Base-by-base conservation (phyloP, 2,329 filamentous ascomycete species). In the Mycosphaerella sp. region DNA sequence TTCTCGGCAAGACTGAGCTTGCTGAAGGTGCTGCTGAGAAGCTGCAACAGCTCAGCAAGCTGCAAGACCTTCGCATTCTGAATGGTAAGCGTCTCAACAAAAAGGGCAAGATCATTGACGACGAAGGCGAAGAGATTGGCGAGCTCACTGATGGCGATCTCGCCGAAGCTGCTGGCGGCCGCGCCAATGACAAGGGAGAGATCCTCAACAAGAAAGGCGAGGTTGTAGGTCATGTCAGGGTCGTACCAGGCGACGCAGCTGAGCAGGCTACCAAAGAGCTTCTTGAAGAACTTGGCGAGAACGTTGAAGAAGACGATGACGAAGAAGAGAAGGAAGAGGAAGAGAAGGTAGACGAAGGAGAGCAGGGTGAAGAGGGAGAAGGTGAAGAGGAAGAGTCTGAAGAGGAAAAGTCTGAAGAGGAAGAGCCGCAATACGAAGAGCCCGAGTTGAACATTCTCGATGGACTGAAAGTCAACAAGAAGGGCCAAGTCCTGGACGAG, bases 391-490 rank as follows among this genome's bases (percentile, higher is more conserved):
- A 59, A 45, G 58, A 65, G 32, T 1, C 32, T 36, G 55, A 54
- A 26, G 61, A 64, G 31, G 57, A 60, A 29, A 60, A 59, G 21
- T 54, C 64, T 2, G 53, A 53, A 34, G 56, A 43, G 36, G 34
- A 51, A 2, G 60, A 59, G 62, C 61, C 65, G n/a, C 62, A 65
- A 42, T 61, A 64, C 47, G 64, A 65, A 49, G 58, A 60, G 51
- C 58, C 63, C 14, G 74, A 73, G 39, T 64, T 79, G 11, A 71
- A 76, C 29, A 71, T 72, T 45, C 67, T 79, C 48, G 72, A 80
- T 58, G 75, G 78, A 50, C 68, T 79, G 36, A 80, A 80, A 70
- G 77, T 80, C 71, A 80, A 80, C 70, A 80, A 80, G 74, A 80
- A 80, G 69, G 78, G 78, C 44, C 70, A 76, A 62, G 71, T 78